These are phyloP conservation scores for Trichoderma polysporum DNA, from an alignment of 2,329 filamentous ascomycete species.

Conservation along the genomic window DNA sequence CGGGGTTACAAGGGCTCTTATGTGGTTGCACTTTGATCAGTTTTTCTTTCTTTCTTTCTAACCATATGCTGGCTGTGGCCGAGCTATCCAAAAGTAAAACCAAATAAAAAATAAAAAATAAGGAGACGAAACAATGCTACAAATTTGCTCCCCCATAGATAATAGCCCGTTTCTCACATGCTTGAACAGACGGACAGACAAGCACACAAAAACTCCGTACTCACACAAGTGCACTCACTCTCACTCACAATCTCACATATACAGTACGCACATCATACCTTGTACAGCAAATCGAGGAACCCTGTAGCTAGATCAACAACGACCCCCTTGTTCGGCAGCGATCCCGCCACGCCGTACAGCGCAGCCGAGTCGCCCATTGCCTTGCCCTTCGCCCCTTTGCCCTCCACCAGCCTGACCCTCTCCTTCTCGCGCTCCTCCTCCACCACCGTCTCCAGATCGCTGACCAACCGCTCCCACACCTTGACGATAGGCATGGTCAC, in stretches of 20 bases:
- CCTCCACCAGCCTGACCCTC: constrained; percentile 67
- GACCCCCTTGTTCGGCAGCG: constrained; percentile 91
- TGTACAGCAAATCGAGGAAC: constrained; percentile 91
- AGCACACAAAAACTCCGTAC: not conserved
- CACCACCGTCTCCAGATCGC: constrained; percentile 66
- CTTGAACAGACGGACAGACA: not conserved
- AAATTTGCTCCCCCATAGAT: not conserved
- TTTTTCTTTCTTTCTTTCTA: not conserved
- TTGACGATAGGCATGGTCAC: constrained; percentile 84
- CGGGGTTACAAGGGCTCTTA: not conserved
- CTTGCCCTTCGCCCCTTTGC: constrained; percentile 63
- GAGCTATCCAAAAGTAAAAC: not conserved
- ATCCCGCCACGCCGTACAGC: constrained; percentile 92
- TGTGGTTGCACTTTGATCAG: not conserved
- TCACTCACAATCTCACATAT: not conserved
- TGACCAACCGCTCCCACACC: constrained; percentile 75
- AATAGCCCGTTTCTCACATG: not conserved
- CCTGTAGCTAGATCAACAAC: constrained; percentile 87
- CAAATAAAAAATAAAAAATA: not conserved
- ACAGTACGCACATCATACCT: constrained; percentile 64
- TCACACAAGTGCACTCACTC: not conserved
- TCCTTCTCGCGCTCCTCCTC: constrained; percentile 80
- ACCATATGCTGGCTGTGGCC: not conserved
- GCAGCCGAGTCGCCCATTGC: constrained; percentile 78
- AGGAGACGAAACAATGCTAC: not conserved